phyloP scores from a whole-genome alignment of 208 protist genomes.

The Acanthamoeba culbertsoni region DNA sequence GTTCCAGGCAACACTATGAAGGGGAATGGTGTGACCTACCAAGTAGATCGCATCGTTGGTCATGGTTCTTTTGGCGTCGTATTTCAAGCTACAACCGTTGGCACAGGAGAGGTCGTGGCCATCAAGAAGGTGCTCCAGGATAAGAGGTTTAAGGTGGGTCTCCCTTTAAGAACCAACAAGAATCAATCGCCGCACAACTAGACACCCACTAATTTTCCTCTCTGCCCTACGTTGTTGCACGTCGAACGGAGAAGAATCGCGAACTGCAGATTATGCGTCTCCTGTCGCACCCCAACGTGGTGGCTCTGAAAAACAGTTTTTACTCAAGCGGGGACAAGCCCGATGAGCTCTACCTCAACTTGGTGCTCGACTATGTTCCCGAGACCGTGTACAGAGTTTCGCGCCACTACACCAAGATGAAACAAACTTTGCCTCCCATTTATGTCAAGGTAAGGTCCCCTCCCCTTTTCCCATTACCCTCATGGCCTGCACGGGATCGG shows the following conservation, averaged over 20 bases:
- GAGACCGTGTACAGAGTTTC: conserved; percentile 94
- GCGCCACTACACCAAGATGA: conserved; percentile 89
- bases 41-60: conserved; percentile 92
- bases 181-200: too few species aligned
- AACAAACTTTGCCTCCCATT: conserved; percentile 88
- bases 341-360: conserved; percentile 96
- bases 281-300: conserved; percentile 93
- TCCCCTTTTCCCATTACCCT: neutral
- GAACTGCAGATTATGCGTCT: conserved; percentile 97
- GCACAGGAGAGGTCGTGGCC: conserved; percentile 91
- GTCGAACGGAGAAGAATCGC: too few species aligned
- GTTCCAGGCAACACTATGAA: neutral
- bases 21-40: conserved; percentile 76
- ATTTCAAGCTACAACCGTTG: conserved; percentile 85
- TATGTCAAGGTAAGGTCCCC: conserved; percentile 86
- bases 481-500: neutral
- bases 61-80: conserved; percentile 98
- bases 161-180: too few species aligned
- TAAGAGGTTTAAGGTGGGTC: conserved; percentile 89
- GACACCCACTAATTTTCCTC: too few species aligned
- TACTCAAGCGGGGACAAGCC: conserved; percentile 91
- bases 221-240: too few species aligned
- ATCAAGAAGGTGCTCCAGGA: conserved; percentile 98
- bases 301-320: conserved; percentile 94
- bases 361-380: conserved; percentile 98